phyloP scores from a whole-genome alignment of 2,329 filamentous ascomycete species.

The Aureobasidium sp. region DNA sequence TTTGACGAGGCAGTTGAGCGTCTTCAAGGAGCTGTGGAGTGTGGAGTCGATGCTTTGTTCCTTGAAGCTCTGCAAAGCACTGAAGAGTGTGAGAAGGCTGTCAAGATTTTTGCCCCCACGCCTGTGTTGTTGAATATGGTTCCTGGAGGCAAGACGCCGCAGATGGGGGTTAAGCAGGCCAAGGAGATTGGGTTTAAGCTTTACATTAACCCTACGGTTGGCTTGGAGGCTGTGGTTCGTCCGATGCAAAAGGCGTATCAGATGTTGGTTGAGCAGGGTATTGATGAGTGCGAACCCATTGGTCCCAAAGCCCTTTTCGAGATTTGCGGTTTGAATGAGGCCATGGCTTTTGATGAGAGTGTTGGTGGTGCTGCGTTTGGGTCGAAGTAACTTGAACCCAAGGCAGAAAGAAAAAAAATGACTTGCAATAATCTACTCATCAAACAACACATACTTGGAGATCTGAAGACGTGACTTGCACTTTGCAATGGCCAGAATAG shows the following conservation, averaged over 20 bases:
- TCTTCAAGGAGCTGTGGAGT: conserved; percentile 40
- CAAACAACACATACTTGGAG: too few species aligned
- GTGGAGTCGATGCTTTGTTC: conserved; percentile 53
- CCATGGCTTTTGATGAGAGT: conserved; percentile 42
- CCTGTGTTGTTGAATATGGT: conserved; percentile 51
- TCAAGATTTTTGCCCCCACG: conserved; percentile 41
- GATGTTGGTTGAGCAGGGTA: conserved; percentile 32
- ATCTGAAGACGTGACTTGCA: too few species aligned
- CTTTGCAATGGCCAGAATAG: too few species aligned
- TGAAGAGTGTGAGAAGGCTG: conserved; percentile 42
- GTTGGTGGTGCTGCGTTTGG: conserved; percentile 32
- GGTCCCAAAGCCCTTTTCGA: conserved; percentile 44
- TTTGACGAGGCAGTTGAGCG: conserved; percentile 49
- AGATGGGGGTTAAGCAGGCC: conserved; percentile 46
- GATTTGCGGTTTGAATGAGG: conserved; percentile 44
- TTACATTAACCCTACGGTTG: conserved; percentile 49
- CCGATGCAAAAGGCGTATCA: conserved; percentile 22
- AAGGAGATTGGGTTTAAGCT: conserved; percentile 49
- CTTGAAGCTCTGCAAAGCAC: conserved; percentile 49
- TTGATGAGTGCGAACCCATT: conserved; percentile 29
- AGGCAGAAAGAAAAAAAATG: too few species aligned
- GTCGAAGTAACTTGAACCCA: neutral
- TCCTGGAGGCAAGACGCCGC: conserved; percentile 47
- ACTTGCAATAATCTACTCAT: too few species aligned
- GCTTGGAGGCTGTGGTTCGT: conserved; percentile 38